Conservation (phyloP, 202 grass and related monocot species). For the Elaeis oleifera region DNA sequence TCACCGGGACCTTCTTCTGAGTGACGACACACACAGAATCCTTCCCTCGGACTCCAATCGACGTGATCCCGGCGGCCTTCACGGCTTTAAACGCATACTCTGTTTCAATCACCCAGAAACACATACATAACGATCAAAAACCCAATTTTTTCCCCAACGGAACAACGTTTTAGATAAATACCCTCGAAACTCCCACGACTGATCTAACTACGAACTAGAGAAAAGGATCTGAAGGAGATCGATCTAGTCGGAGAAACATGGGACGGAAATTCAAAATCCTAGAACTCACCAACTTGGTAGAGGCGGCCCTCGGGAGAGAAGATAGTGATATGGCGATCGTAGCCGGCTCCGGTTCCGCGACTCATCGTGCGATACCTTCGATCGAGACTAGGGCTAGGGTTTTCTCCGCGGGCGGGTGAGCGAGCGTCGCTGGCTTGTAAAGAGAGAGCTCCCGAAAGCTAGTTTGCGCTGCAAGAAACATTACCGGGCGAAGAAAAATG, state of each 20-base stretch:
- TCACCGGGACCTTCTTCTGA: slow-evolving; percentile 98
- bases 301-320: slow-evolving; percentile 98
- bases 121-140: not conserved
- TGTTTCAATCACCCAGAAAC: slow-evolving; percentile 13
- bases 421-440: too few species aligned
- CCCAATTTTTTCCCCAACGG: too few species aligned
- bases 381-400: too few species aligned
- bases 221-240: too few species aligned
- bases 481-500: too few species aligned
- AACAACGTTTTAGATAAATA: too few species aligned
- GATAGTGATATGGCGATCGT: slow-evolving; percentile 99
- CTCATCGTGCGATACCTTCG: slow-evolving; percentile 33
- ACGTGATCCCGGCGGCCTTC: slow-evolving; percentile 81
- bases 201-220: too few species aligned
- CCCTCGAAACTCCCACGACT: too few species aligned
- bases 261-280: not conserved
- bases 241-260: too few species aligned
- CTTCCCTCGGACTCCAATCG: slow-evolving; percentile 85
- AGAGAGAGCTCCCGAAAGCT: too few species aligned
- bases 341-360: slow-evolving; percentile 85
- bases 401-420: too few species aligned
- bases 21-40: slow-evolving; percentile 95
- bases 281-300: slow-evolving; percentile 91
- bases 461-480: too few species aligned
- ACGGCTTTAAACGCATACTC: slow-evolving; percentile 99